Evolutionary conservation across 1,284 basidiomycete genomes (phyloP).

Genomic region (Ceratobasidium sp.): DNA sequence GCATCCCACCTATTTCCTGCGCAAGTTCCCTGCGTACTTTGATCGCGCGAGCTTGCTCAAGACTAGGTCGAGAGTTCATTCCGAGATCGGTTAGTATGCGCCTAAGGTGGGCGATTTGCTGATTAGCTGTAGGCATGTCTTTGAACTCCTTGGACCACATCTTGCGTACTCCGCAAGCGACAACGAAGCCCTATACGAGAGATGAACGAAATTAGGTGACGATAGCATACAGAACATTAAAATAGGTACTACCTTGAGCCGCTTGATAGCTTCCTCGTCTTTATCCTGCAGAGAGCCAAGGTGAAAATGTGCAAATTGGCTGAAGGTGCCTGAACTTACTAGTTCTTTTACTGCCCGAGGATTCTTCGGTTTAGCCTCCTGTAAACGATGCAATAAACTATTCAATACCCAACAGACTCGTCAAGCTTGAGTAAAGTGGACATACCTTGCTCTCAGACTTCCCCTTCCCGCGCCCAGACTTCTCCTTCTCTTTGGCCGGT

Average conservation of each 20-base stretch:
- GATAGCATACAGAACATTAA: background rate
- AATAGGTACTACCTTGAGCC: conserved; percentile 65
- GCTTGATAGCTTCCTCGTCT: conserved; percentile 72
- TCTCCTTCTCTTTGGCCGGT: conserved; percentile 55
- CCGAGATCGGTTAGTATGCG: conserved; percentile 77
- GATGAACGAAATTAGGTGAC: conserved; percentile 1
- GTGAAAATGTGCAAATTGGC: background rate
- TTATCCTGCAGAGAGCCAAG: conserved; percentile 53
- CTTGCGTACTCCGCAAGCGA: conserved; percentile 85
- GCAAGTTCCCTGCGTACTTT: conserved; percentile 79
- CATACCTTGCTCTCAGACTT: conserved; percentile 49
- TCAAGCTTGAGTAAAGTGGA: background rate
- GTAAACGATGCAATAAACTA: conserved; percentile 42
- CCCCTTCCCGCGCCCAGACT: conserved; percentile 51
- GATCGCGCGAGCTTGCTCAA: conserved; percentile 83
- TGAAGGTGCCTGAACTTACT: background rate
- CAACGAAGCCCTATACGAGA: conserved; percentile 70
- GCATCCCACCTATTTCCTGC: conserved; percentile 77
- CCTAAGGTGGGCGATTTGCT: conserved; percentile 77
- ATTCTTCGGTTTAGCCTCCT: conserved; percentile 52
- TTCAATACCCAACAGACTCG: background rate
- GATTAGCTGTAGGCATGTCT: conserved; percentile 67
- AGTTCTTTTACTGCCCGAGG: conserved; percentile 51
- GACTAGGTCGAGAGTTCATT: conserved; percentile 81
- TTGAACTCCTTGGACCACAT: conserved; percentile 82